Evolutionary conservation across 768 basidiomycete species (phyloP).

Genomic region (Agaricus blazei): DNA sequence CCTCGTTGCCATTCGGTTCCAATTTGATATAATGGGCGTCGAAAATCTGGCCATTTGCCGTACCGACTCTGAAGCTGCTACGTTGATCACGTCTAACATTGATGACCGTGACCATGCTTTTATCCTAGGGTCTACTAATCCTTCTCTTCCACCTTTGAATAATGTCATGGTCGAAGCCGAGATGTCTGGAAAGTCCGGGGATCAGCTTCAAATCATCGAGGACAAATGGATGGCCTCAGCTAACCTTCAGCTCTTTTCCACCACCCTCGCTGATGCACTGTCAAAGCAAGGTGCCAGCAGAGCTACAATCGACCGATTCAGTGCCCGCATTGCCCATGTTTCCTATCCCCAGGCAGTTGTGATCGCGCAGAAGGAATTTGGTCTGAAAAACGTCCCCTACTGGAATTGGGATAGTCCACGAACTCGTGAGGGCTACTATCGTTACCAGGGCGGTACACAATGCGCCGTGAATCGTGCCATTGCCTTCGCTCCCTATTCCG

Average conservation of each 20-base stretch:
- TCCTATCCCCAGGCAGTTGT: slow-evolving; percentile 66
- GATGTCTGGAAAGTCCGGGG: slow-evolving; percentile 69
- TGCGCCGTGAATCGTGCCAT: slow-evolving; percentile 90
- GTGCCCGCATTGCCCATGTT: slow-evolving; percentile 54
- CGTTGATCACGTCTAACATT: slow-evolving; percentile 93
- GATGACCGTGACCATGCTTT: slow-evolving; percentile 97
- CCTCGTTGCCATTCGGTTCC: slow-evolving; percentile 92
- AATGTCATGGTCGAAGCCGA: slow-evolving; percentile 83
- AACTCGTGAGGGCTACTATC: slow-evolving; percentile 94
- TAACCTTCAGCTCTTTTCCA: slow-evolving; percentile 73
- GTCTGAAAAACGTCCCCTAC: slow-evolving; percentile 67
- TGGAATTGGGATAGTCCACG: slow-evolving; percentile 96
- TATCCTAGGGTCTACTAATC: slow-evolving; percentile 89
- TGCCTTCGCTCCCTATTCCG: slow-evolving; percentile 92
- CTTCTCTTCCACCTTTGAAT: slow-evolving; percentile 64
- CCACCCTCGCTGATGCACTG: slow-evolving; percentile 63
- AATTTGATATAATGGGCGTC: slow-evolving; percentile 98
- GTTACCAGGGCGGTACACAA: slow-evolving; percentile 95
- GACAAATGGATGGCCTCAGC: slow-evolving; percentile 83
- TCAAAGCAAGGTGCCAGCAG: slow-evolving; percentile 50
- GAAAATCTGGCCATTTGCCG: slow-evolving; percentile 91
- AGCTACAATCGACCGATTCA: slow-evolving; percentile 54
- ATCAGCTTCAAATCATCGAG: slow-evolving; percentile 81
- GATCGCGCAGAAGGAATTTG: slow-evolving; percentile 78
- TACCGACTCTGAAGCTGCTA: slow-evolving; percentile 97